phyloP scores from a whole-genome alignment of 768 basidiomycete genomes.

The Phallus indusiatus region DNA sequence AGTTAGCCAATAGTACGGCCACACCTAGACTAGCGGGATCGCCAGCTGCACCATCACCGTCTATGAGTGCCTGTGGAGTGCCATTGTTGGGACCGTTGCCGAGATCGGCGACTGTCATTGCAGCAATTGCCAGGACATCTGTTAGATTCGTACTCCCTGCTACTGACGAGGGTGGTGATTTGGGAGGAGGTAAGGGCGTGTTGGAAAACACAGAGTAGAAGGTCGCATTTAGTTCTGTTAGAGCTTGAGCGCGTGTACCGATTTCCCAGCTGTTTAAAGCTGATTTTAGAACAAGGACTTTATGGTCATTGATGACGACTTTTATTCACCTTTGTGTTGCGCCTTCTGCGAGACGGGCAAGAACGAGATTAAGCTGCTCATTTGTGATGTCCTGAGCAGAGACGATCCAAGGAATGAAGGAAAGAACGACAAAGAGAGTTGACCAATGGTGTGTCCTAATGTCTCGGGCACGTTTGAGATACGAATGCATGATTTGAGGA shows the following conservation, averaged over 20 bases:
- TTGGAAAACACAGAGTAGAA: constrained; percentile 35
- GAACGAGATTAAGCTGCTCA: constrained; percentile 27
- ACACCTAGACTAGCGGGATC: constrained; percentile 79
- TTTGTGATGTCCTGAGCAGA: constrained; percentile 27
- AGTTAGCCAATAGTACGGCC: constrained; percentile 54
- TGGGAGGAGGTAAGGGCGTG: constrained; percentile 31
- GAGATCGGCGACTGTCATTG: constrained; percentile 37
- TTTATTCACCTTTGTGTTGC: constrained; percentile 31
- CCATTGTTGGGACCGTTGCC: constrained; percentile 34
- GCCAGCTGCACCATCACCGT: constrained; percentile 50
- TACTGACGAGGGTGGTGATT: constrained; percentile 11
- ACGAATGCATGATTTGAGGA: too few species aligned
- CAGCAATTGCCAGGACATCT: constrained; percentile 47
- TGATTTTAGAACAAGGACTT: neutral
- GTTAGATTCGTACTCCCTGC: constrained; percentile 26
- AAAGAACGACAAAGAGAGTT: neutral
- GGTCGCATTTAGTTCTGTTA: constrained; percentile 39
- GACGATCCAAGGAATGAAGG: neutral
- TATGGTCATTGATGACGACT: neutral
- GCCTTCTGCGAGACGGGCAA: constrained; percentile 29
- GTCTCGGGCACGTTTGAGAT: neutral
- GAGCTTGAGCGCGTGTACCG: constrained; percentile 41
- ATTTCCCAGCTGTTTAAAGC: constrained; percentile 42
- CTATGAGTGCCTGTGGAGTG: constrained; percentile 50
- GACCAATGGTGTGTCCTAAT: neutral